Evolutionary conservation across 306 rosid species (phyloP).

Genomic region (Casuarina glauca): DNA sequence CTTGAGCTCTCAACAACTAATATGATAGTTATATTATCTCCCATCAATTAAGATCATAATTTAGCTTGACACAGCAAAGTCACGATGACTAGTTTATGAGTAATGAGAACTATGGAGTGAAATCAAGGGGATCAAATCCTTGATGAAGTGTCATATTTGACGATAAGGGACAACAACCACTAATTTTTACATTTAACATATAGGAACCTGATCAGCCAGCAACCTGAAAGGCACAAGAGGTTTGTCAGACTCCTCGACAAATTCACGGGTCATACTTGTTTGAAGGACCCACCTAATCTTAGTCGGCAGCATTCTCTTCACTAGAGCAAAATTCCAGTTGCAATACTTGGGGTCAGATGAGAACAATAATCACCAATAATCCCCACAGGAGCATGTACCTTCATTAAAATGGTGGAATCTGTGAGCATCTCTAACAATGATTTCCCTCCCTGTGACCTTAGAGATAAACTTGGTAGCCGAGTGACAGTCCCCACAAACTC

Average conservation of each 20-base stretch:
- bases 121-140: too few relatives aligned
- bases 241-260: not conserved
- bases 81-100: too few relatives aligned
- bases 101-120: too few relatives aligned
- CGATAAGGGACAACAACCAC: too few relatives aligned
- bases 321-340: not conserved
- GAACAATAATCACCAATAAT: constrained; percentile 36
- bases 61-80: too few relatives aligned
- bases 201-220: not conserved
- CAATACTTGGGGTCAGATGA: not conserved
- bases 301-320: not conserved
- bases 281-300: not conserved
- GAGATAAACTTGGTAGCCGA: constrained; percentile 40
- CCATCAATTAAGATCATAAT: too few relatives aligned
- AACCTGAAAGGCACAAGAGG: not conserved
- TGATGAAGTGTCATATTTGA: too few relatives aligned
- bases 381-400: constrained; percentile 47
- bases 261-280: not conserved
- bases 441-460: constrained; percentile 38
- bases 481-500: constrained; percentile 52
- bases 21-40: too few relatives aligned
- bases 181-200: too few relatives aligned
- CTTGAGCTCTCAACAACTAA: too few relatives aligned
- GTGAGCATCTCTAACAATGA: constrained; percentile 42
- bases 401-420: constrained; percentile 47